Percentiles rank a stretch among this genome's conserved stretches.
phyloP scores from a whole-genome alignment of 2,329 filamentous ascomycete genomes.

The Colletotrichum brevisporum region DNA sequence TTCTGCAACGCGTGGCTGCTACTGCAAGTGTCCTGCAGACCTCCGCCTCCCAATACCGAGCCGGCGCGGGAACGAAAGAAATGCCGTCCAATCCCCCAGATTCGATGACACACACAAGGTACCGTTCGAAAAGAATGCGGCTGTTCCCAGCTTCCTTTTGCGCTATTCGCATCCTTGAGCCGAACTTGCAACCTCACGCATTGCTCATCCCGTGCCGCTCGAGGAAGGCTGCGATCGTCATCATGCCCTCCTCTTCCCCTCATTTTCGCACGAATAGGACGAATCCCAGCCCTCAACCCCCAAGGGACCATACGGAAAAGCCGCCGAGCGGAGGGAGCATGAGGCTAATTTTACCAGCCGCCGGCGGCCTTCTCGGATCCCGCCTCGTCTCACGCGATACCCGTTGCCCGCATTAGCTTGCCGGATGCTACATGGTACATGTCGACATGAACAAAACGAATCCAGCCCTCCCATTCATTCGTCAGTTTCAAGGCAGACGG shows the following conservation, averaged over 20 bases:
- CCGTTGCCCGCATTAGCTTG: slow-evolving; percentile 4
- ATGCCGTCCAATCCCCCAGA: neutral
- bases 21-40: slow-evolving; percentile 4
- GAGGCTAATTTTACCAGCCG: neutral
- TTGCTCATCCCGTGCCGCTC: neutral
- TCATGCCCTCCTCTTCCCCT: no score
- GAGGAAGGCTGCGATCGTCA: neutral
- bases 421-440: neutral
- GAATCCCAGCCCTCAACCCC: neutral
- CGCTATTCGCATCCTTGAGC: neutral
- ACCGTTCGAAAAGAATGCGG: neutral
- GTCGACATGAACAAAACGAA: neutral
- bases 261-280: slow-evolving; percentile 35
- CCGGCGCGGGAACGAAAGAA: neutral
- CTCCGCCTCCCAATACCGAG: slow-evolving; percentile 2
- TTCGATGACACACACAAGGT: neutral
- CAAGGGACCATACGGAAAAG: slow-evolving; percentile 15
- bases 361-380: neutral
- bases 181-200: neutral
- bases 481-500: neutral
- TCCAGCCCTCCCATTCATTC: neutral
- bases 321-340: neutral
- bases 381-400: neutral
- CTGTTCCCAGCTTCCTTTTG: neutral
- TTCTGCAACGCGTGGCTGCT: slow-evolving; percentile 4